phyloP scores from a whole-genome alignment of 805 yeast genomes.

The Nakazawaea anatomiae region DNA sequence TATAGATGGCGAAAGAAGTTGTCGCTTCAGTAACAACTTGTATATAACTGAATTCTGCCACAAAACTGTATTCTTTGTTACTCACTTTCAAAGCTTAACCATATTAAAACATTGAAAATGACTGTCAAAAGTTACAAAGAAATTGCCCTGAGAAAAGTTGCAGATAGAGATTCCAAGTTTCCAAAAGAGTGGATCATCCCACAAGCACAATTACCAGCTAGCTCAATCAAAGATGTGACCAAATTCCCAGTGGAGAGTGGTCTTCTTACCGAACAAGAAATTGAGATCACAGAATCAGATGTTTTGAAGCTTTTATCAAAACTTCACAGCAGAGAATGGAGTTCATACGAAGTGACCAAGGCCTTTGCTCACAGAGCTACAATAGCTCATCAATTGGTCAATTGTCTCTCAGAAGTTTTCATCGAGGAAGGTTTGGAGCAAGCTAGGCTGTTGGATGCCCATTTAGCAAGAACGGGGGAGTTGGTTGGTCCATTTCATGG shows the following conservation, averaged over 20 bases:
- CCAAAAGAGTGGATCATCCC: slow-evolving; percentile 40
- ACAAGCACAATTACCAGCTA: slow-evolving; percentile 24
- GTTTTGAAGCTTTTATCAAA: slow-evolving; percentile 13
- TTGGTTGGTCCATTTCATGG: slow-evolving; percentile 62
- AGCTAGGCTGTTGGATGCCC: slow-evolving; percentile 51
- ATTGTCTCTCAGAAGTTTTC: slow-evolving; percentile 39
- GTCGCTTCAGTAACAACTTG: neutral
- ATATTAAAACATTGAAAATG: neutral
- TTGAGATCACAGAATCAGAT: slow-evolving; percentile 32
- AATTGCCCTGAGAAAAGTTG: slow-evolving; percentile 35
- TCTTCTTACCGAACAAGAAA: slow-evolving; percentile 25
- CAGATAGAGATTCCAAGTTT: slow-evolving; percentile 35
- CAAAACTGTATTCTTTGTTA: neutral
- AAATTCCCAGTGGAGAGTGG: slow-evolving; percentile 31
- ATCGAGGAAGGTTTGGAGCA: slow-evolving; percentile 51
- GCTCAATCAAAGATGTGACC: slow-evolving; percentile 29
- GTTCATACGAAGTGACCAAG: slow-evolving; percentile 38
- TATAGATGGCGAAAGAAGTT: too few species aligned
- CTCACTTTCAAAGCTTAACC: neutral
- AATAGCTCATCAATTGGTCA: slow-evolving; percentile 47
- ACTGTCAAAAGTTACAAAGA: slow-evolving; percentile 22
- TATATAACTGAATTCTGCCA: neutral
- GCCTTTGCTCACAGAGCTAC: slow-evolving; percentile 59
- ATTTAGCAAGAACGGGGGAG: slow-evolving; percentile 38
- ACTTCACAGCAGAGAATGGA: slow-evolving; percentile 25